Evolutionary conservation across 768 basidiomycete genomes (phyloP).

Genomic region (Cystobasidium tubakii): DNA sequence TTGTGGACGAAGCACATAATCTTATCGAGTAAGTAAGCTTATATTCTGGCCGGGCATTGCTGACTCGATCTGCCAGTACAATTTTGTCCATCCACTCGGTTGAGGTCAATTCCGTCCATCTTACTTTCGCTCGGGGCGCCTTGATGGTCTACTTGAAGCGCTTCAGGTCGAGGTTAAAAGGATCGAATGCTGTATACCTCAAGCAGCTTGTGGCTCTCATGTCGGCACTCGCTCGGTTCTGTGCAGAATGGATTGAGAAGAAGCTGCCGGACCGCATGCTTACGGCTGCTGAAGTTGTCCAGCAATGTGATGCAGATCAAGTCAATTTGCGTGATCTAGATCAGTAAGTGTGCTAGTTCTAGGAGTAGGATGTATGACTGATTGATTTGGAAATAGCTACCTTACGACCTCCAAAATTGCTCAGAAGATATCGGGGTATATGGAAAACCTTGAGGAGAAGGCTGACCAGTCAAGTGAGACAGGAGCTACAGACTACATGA

Average conservation of each 20-base stretch:
- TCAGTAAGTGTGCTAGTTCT: conserved; percentile 44
- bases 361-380: not conserved
- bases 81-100: conserved; percentile 77
- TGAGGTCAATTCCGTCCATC: conserved; percentile 57
- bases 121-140: conserved; percentile 65
- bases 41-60: not conserved
- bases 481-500: not conserved
- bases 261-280: conserved; percentile 27
- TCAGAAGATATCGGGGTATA: conserved; percentile 51
- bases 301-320: conserved; percentile 64
- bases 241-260: conserved; percentile 45
- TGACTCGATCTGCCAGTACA: conserved; percentile 50
- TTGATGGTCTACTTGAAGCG: conserved; percentile 68
- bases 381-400: conserved; percentile 53
- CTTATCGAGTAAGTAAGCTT: conserved; percentile 40
- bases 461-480: conserved; percentile 18
- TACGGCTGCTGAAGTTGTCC: conserved; percentile 61
- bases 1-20: conserved; percentile 93
- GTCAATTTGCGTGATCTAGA: conserved; percentile 43
- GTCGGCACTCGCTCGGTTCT: conserved; percentile 61
- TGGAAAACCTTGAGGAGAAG: conserved; percentile 21
- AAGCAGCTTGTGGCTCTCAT: conserved; percentile 71
- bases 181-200: conserved; percentile 68
- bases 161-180: conserved; percentile 70
- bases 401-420: conserved; percentile 70